Evolutionary conservation across 1,284 basidiomycete genomes (phyloP).

Genomic region (Ustilago vetiveriae): DNA sequence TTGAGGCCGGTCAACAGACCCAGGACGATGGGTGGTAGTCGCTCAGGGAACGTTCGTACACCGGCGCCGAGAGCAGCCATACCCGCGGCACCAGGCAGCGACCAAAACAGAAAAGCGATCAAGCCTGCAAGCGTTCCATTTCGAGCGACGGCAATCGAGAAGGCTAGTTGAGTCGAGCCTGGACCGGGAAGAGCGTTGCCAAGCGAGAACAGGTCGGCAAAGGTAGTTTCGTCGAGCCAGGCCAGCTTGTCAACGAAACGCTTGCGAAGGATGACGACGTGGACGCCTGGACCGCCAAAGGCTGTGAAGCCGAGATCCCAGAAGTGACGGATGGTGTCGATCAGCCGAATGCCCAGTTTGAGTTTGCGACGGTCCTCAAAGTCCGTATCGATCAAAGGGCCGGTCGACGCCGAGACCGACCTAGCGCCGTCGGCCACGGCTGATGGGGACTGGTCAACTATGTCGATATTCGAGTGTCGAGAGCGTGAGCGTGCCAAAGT

Average conservation of each 20-base stretch:
- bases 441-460: neutral
- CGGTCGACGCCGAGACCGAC: conserved; percentile 5
- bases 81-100: conserved; percentile 71
- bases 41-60: conserved; percentile 70
- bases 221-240: conserved; percentile 58
- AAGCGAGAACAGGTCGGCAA: conserved; percentile 69
- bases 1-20: conserved; percentile 73
- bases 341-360: conserved; percentile 37
- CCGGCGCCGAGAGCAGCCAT: conserved; percentile 72
- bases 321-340: conserved; percentile 46
- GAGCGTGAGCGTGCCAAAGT: conserved; percentile 17
- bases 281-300: conserved; percentile 42
- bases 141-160: conserved; percentile 67
- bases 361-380: conserved; percentile 27
- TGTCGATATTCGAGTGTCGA: neutral
- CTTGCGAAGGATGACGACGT: conserved; percentile 48
- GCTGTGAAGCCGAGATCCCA: conserved; percentile 57
- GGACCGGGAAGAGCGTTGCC: conserved; percentile 70
- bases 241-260: conserved; percentile 54
- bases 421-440: neutral
- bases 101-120: conserved; percentile 68
- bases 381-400: conserved; percentile 8
- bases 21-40: conserved; percentile 71
- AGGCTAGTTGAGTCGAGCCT: conserved; percentile 69
- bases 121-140: conserved; percentile 67